Evolutionary conservation across 2,329 filamentous ascomycete genomes (phyloP).

Genomic region (Albophoma yamanashiensis): DNA sequence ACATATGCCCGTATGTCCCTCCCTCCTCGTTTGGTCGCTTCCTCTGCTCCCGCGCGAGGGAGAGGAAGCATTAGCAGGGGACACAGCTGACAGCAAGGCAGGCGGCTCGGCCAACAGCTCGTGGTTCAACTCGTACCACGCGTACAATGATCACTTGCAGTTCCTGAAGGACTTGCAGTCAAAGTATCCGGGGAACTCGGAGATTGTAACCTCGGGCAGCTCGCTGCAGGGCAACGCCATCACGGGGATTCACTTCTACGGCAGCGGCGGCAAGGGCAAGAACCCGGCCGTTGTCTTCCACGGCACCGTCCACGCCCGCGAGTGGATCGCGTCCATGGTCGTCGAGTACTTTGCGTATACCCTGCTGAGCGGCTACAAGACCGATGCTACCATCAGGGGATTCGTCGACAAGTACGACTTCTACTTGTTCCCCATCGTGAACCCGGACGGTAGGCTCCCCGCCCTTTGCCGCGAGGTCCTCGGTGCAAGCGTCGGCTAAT

Average conservation of each 20-base stretch:
- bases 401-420: constrained; percentile 55
- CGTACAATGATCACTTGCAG: constrained; percentile 36
- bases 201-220: constrained; percentile 36
- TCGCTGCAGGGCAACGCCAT: constrained; percentile 42
- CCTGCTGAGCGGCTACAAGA: constrained; percentile 34
- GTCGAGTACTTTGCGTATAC: constrained; percentile 42
- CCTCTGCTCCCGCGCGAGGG: background rate
- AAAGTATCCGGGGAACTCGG: constrained; percentile 30
- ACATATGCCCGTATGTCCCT: constrained; percentile 16
- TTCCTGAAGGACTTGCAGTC: constrained; percentile 35
- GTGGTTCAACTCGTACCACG: constrained; percentile 45
- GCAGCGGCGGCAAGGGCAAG: constrained; percentile 27
- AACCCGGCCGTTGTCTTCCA: constrained; percentile 46
- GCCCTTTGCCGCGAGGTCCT: no score
- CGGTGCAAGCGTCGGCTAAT: background rate
- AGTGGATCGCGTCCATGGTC: constrained; percentile 49
- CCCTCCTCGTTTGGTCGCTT: background rate
- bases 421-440: constrained; percentile 53
- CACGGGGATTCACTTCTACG: constrained; percentile 49
- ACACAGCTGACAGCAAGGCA: background rate
- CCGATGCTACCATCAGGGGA: constrained; percentile 23
- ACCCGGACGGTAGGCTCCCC: constrained; percentile 40
- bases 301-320: constrained; percentile 47
- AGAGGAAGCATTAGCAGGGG: background rate
- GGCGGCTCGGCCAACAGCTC: constrained; percentile 17